Base-by-base conservation (phyloP, 805 yeast species). In the Grigorovia transvaalensis region DNA sequence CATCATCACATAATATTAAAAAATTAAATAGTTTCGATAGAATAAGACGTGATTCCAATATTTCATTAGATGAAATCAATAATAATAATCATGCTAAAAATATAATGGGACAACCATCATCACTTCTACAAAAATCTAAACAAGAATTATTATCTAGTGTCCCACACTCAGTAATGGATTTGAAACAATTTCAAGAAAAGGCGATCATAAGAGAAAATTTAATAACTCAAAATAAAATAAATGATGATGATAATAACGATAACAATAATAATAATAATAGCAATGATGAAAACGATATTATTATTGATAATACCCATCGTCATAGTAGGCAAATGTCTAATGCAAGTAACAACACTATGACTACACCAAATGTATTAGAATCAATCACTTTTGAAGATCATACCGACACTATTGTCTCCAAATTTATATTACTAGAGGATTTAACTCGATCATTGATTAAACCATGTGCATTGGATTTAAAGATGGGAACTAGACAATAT, bases 401-500 rank as follows among this genome's bases (percentile, higher is more conserved):
- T 30, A 53, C 51, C 2, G 65, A 60, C 46, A 61, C 69, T 1
- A 61, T 66, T 44, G 72, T 68, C 2, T 63, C 68, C 1, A 74
- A 95, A 55, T 93, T 89, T 64, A 84, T 93, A 42, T 68, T 93
- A 9, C 72, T 93, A 48, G 99, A 95, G 64, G 99, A 93, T 70
- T 71, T 93, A 48, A 93, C 98, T 0, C 77, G 82, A 51, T 87
- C 88, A 23, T 81, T 91, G 82, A 72, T 69, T 33, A 78, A 78
- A 56, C 97, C 99, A 0, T 90, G 96, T 64, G 98, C 91, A 0
- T 71, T 93, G 48, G 99, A 93, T 69, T 73, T 93, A 59, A 93
- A 93, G 65, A 93, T 93, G 98, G 99, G 99, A 0, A 91, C 99
- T 0, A 76, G 99, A 53, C 99, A 93, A 68, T 93, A 93, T 62